Percentiles rank a stretch among this genome's conserved stretches.
These are phyloP conservation scores for Lyophyllum semitale DNA, from an alignment of 768 basidiomycete genomes.

Conservation along the genomic window DNA sequence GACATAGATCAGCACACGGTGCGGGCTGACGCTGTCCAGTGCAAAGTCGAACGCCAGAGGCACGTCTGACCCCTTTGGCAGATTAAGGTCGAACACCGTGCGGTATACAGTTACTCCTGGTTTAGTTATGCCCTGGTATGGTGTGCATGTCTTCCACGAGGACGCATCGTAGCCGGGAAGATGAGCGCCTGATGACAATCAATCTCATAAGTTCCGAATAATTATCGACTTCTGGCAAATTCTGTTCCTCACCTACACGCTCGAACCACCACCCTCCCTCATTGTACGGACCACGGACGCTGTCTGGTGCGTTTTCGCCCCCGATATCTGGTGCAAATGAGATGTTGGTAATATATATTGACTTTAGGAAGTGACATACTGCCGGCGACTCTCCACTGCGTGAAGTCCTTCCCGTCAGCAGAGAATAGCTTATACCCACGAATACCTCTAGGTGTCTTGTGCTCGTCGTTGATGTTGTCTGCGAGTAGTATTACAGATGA, in stretches of 20 bases:
- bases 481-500: no score
- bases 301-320: constrained; percentile 51
- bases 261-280: constrained; percentile 61
- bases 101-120: constrained; percentile 68
- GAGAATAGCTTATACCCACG: constrained; percentile 58
- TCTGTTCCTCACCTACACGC: constrained; percentile 38
- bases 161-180: constrained; percentile 61
- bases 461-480: constrained; percentile 39
- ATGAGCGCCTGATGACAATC: constrained; percentile 44
- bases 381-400: constrained; percentile 41
- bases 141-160: constrained; percentile 48
- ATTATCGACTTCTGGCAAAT: not conserved
- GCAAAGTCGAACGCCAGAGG: constrained; percentile 64
- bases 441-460: constrained; percentile 68
- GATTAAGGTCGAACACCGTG: constrained; percentile 55
- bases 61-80: constrained; percentile 54
- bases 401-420: constrained; percentile 29
- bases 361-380: constrained; percentile 24
- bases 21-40: constrained; percentile 45
- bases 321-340: constrained; percentile 29
- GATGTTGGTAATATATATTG: not conserved
- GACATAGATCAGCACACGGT: constrained; percentile 66
- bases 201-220: not conserved
- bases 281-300: constrained; percentile 58
- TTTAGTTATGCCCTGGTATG: constrained; percentile 44